These are phyloP conservation scores for Podospora pseudoanserina DNA, from an alignment of 495 filamentous ascomycete species.

Conservation along the genomic window DNA sequence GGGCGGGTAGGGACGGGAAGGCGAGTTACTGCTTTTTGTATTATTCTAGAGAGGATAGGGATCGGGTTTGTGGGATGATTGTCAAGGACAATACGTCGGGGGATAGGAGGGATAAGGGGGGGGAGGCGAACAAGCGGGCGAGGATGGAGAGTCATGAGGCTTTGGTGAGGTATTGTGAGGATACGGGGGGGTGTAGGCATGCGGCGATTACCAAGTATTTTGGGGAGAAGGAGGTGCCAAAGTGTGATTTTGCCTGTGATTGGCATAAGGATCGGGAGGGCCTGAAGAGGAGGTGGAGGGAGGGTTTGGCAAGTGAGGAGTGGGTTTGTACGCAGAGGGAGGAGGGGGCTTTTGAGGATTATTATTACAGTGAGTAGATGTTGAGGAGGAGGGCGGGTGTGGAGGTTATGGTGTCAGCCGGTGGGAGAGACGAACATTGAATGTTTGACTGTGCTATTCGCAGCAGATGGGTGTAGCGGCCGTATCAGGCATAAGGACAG, in stretches of 20 bases:
- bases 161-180: conserved; percentile 78
- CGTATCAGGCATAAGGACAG: background rate
- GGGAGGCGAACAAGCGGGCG: conserved; percentile 26
- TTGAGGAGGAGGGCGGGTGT: background rate
- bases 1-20: conserved; percentile 85
- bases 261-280: conserved; percentile 71
- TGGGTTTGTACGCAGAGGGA: conserved; percentile 70
- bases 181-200: conserved; percentile 69
- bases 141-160: conserved; percentile 49
- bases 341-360: conserved; percentile 49
- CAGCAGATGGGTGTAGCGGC: background rate
- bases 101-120: conserved; percentile 30
- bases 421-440: background rate
- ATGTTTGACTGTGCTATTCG: background rate
- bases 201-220: conserved; percentile 75
- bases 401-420: background rate
- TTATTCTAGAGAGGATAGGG: conserved; percentile 79
- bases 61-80: conserved; percentile 61
- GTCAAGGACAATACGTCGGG: conserved; percentile 39
- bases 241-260: conserved; percentile 86
- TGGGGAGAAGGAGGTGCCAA: conserved; percentile 58
- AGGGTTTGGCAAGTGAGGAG: conserved; percentile 64
- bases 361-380: conserved; percentile 30
- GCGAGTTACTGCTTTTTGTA: conserved; percentile 83
- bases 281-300: conserved; percentile 60